These are phyloP conservation scores for Nematodospora valgi DNA, from an alignment of 805 yeast species.

Conservation along the genomic window DNA sequence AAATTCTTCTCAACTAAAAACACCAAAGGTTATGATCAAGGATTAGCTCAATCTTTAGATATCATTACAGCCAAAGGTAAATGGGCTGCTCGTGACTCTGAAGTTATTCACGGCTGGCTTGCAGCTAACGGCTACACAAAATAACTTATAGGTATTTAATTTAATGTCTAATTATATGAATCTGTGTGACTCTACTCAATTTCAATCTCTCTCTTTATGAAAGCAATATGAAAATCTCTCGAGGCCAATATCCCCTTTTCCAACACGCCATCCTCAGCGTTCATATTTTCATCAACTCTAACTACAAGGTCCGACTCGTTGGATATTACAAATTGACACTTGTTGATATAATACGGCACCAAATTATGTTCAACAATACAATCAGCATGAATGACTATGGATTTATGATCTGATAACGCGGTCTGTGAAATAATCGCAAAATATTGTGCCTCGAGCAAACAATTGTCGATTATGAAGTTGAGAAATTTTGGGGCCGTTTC, in stretches of 20 bases:
- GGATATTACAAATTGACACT: slow-evolving; percentile 34
- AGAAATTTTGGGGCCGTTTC: slow-evolving; percentile 30
- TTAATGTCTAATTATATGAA: background rate
- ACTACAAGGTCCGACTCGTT: slow-evolving; percentile 16
- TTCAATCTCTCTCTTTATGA: slow-evolving; percentile 24
- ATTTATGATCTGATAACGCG: slow-evolving; percentile 4
- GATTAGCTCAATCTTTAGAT: slow-evolving; percentile 64
- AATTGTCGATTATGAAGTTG: slow-evolving; percentile 18
- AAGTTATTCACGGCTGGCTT: slow-evolving; percentile 49
- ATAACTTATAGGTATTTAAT: slow-evolving; percentile 1
- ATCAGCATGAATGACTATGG: slow-evolving; percentile 30
- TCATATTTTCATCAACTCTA: slow-evolving; percentile 16
- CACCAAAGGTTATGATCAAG: slow-evolving; percentile 63
- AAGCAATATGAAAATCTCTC: slow-evolving; percentile 40
- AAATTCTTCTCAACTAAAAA: slow-evolving; percentile 50
- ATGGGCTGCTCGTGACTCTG: slow-evolving; percentile 58
- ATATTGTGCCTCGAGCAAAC: slow-evolving; percentile 11
- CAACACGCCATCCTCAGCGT: slow-evolving; percentile 16
- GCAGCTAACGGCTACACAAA: slow-evolving; percentile 26
- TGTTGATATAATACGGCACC: slow-evolving; percentile 39
- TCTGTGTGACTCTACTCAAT: no score
- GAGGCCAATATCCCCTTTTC: slow-evolving; percentile 39
- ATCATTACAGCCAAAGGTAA: slow-evolving; percentile 50
- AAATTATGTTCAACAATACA: slow-evolving; percentile 51
- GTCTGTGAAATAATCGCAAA: slow-evolving; percentile 7